These are phyloP conservation scores for Aspergillus campestris DNA, from an alignment of 495 filamentous ascomycete species.

Conservation along the genomic window DNA sequence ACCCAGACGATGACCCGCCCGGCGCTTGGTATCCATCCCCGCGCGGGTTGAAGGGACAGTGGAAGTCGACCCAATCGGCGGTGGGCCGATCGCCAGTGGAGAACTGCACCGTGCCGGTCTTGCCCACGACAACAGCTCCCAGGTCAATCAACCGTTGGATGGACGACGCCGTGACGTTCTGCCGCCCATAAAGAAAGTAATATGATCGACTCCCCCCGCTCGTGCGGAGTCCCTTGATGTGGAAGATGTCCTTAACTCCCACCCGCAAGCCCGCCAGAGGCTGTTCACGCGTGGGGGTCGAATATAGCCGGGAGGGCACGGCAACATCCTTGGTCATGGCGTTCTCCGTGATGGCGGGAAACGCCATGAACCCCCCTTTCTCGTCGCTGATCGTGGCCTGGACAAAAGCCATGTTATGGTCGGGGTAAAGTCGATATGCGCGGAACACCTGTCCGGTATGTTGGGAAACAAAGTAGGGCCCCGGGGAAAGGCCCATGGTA, in stretches of 20 bases:
- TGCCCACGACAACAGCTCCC: slow-evolving; percentile 42
- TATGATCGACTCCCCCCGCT: slow-evolving; percentile 34
- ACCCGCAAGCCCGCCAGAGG: slow-evolving; percentile 33
- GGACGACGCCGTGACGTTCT: slow-evolving; percentile 21
- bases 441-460: slow-evolving; percentile 28
- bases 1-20: slow-evolving; percentile 28
- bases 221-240: slow-evolving; percentile 34
- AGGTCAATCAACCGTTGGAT: slow-evolving; percentile 32
- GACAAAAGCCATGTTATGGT: slow-evolving; percentile 31
- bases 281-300: slow-evolving; percentile 14
- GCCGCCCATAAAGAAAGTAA: slow-evolving; percentile 24
- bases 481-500: slow-evolving; percentile 22
- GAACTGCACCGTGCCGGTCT: slow-evolving; percentile 40
- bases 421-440: slow-evolving; percentile 34
- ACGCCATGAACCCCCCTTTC: slow-evolving; percentile 25
- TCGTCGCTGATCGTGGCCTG: slow-evolving; percentile 25
- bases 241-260: slow-evolving; percentile 39
- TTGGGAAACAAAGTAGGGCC: slow-evolving; percentile 40
- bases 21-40: slow-evolving; percentile 39
- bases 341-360: slow-evolving; percentile 27
- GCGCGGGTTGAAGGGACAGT: slow-evolving; percentile 35
- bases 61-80: slow-evolving; percentile 35
- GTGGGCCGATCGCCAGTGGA: slow-evolving; percentile 29
- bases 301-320: slow-evolving; percentile 40
- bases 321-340: slow-evolving; percentile 16